Evolutionary conservation across 257 asterid genomes (phyloP).

Genomic region (Echites panduratus): DNA sequence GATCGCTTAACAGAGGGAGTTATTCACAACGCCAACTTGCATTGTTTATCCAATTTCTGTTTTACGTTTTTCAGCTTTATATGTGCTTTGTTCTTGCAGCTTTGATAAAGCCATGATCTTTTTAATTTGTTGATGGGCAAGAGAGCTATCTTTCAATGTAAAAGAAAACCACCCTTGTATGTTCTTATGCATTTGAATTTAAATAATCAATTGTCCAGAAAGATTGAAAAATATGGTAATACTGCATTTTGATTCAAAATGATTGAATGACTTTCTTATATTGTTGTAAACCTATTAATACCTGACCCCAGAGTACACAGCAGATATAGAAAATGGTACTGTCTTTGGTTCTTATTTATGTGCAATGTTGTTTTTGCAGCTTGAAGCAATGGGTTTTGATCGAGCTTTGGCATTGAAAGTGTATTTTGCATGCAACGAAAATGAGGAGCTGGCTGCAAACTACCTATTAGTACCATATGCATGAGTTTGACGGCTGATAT

Average conservation of each 20-base stretch:
- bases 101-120: neutral
- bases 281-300: neutral
- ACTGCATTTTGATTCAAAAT: neutral
- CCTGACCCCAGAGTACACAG: neutral
- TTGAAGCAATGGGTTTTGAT: conserved; percentile 88
- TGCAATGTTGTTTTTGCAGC: conserved; percentile 43
- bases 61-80: neutral
- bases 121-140: too few species aligned
- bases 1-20: neutral
- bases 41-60: neutral
- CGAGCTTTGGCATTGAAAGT: conserved; percentile 79
- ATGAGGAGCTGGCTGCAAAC: conserved; percentile 91
- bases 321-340: neutral
- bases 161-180: neutral
- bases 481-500: conserved; percentile 64
- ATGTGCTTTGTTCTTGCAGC: neutral
- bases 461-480: conserved; percentile 78
- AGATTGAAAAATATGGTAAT: neutral
- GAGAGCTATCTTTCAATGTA: neutral
- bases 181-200: neutral
- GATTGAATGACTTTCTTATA: neutral
- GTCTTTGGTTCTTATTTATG: neutral
- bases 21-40: too few species aligned
- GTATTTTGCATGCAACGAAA: conserved; percentile 87
- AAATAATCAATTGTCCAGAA: too few species aligned